Base-by-base conservation (phyloP, 352 stramenopile species). In the Albugo laibachii region DNA sequence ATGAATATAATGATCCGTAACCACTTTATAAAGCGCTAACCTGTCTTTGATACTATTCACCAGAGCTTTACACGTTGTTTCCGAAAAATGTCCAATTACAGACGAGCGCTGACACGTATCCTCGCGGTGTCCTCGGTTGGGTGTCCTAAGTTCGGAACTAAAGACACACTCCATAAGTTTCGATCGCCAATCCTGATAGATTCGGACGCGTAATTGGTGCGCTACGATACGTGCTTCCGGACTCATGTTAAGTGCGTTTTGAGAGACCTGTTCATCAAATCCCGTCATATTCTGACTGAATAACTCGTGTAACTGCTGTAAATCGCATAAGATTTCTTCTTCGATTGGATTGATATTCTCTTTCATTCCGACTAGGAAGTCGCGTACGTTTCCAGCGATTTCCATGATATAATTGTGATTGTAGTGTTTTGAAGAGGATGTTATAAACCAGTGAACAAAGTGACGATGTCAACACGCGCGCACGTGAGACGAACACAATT, bases 151-250 rank as follows among this genome's bases (percentile, higher is more conserved):
- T 31, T 31, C 24, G 24, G 24, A 31, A 31, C 24, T 58, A 38
- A 81, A 80, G 46, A 79, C 69, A 42, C 67, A 59, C 52, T 82
- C 69, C 66, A 79, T 82, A 34, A 84, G 64, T 41, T 66, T 66
- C 12, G 72, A 65, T 43, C 72, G 72, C 75, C 75, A 87, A 52
- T 87, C 72, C 54, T 85, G 73, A 56, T 87, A 87, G 48, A 87
- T 83, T 53, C 72, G 67, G 43, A 83, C 48, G 16, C 74, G 72
- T 36, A 87, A 55, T 46, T 87, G 62, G 57, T 87, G 72, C 18
- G 67, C 74, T 39, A 73, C 58, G 16, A 83, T 61, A 40, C 75
- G 71, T 36, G 75, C 71, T 50, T 87, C 75, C 12, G 75, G 75
- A 36, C 69, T 80, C 66, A 83, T 77, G 24, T 54, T 79, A 49